Evolutionary conservation across 305 asterid species (phyloP).

Genomic region (Coffea humblotiana): DNA sequence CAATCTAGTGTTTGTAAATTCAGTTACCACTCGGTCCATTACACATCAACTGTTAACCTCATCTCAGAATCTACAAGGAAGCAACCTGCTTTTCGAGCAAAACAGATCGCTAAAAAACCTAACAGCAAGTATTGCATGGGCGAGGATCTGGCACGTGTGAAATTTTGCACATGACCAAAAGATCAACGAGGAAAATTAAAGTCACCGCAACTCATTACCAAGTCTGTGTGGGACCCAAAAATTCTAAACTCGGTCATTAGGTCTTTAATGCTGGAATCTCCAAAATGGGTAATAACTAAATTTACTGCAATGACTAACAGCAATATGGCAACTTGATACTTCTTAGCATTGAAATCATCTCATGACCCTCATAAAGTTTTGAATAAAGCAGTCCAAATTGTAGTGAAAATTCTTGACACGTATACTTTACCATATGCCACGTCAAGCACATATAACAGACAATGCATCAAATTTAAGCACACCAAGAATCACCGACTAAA

Average conservation of each 20-base stretch:
- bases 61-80: background rate
- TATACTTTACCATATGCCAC: background rate
- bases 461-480: background rate
- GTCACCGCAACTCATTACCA: background rate
- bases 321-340: background rate
- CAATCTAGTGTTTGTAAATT: background rate
- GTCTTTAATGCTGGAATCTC: background rate
- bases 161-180: background rate
- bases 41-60: background rate
- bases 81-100: background rate
- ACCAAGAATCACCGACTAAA: background rate
- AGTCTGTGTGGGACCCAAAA: background rate
- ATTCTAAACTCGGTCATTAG: background rate
- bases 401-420: background rate
- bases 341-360: background rate
- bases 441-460: background rate
- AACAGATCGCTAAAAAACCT: background rate
- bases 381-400: background rate
- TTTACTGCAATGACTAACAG: background rate
- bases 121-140: background rate
- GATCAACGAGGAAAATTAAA: background rate
- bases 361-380: background rate
- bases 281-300: background rate
- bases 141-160: background rate
- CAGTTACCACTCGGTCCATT: background rate